Evolutionary conservation across 306 rosid species (phyloP), one percentile per base, ranked within the genome.

Genomic region (Dryas alaskensis): DNA sequence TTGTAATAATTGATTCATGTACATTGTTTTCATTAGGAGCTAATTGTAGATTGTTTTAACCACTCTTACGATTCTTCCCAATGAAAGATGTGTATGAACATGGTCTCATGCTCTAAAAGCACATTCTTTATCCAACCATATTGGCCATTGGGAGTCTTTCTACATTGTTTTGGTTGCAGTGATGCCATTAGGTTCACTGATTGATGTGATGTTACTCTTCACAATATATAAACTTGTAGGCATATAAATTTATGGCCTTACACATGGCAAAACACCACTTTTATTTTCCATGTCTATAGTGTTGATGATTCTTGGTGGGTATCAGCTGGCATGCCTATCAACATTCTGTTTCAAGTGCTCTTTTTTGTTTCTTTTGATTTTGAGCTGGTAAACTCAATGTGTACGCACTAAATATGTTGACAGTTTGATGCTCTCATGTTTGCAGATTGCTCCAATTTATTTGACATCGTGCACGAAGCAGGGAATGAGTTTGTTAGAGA

Each of bases 391-490:
- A 68, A 31, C 6, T 4, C 16, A 10, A 37, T 2, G 67, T 8
- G 49, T 25, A 63, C 50, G 8, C 22, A 10, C 51, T 11, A 54
- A 52, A n/a, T 55, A 19, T 70, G 51, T 57, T 70, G 65, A 70
- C 52, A 55, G 68, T 78, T 40, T 53, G 70, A 62, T 79, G 72
- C 77, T 79, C 48, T 66, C 70, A 37, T 77, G 75, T 81, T 78
- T 81, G 65, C 89, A 94, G 98, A 87, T 94, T 81, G 96, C 98
- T 88, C 98, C 98, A 60, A 87, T 94, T 73, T 94, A 94, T 86
- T 84, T 91, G 85, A 74, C 89, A n/a, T 91, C 98, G 2, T 94
- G 97, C 89, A 76, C 81, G 89, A 94, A 91, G 84, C 98, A 91
- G 82, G 98, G 98, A 80, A 84, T 89, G 86, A 87, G 92, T 66